phyloP scores from a whole-genome alignment of 116 monocot genomes.

The Posidonia oceanica region DNA sequence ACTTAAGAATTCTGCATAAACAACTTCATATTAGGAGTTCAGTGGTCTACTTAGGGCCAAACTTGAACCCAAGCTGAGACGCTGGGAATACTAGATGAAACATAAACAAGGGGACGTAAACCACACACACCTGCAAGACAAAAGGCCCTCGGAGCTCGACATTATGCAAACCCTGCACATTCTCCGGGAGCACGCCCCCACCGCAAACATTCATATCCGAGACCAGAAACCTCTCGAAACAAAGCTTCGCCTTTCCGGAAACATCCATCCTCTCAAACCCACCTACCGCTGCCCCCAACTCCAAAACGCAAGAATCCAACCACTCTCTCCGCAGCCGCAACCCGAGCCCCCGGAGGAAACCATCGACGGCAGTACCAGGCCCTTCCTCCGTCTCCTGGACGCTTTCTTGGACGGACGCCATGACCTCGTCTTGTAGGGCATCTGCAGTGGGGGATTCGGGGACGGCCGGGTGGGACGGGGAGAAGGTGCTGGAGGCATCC shows the following conservation, averaged over 20 bases:
- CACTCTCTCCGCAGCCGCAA: conserved; percentile 20
- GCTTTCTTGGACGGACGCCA: neutral
- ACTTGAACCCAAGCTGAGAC: neutral
- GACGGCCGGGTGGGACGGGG: conserved; percentile 3
- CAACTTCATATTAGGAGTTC: neutral
- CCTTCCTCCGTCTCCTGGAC: neutral
- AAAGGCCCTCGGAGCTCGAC: conserved; percentile 27
- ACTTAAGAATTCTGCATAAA: too few relatives aligned
- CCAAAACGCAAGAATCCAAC: conserved; percentile 16
- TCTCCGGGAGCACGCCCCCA: conserved; percentile 21
- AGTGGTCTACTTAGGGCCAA: neutral
- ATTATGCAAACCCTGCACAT: conserved; percentile 18
- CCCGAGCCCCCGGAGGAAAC: conserved; percentile 18
- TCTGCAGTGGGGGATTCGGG: neutral
- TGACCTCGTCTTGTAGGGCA: too few relatives aligned
- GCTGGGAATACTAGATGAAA: neutral
- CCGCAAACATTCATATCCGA: conserved; percentile 34
- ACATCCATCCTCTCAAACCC: conserved; percentile 18
- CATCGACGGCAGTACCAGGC: conserved; percentile 3
- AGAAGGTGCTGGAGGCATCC: conserved; percentile 15
- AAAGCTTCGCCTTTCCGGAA: conserved; percentile 17
- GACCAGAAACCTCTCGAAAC: conserved; percentile 28
- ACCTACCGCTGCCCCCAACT: neutral
- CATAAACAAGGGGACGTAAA: neutral
- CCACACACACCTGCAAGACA: conserved; percentile 28